Evolutionary conservation across 2,329 filamentous ascomycete species (phyloP), one percentile per base, ranked within the genome.

Genomic region (Blumeria hordei): DNA sequence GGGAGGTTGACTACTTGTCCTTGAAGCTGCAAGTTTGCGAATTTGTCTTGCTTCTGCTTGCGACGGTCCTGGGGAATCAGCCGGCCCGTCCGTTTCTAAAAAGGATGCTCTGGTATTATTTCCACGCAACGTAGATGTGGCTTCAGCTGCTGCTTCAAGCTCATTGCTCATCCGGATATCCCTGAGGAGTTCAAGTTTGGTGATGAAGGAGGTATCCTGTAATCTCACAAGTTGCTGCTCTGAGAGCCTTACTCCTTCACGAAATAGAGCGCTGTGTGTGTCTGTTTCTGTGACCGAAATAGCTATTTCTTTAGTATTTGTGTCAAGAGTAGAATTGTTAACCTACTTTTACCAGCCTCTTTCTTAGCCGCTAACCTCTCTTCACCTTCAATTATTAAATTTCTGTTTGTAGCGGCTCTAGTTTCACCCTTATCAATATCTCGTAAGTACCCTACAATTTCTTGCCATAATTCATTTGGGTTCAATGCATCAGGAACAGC

Each of bases 1-100:
- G 1, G 64, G 64, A 2, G 65, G 64, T 44, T 62, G 59, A 54
- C 64, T 65, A 34, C 61, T 62, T 6, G 60, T 61, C 53, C 63
- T 59, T 1, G 60, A 58, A 4, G 51, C 56, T 12, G 60, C 61
- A 44, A 63, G 53, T 47, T 64, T 65, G 5, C 62, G 56, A 18
- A 60, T 55, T 28, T 61, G 60, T 43, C 62, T 62, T 39, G 63
- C 60, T 12, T 64, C 62, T 6, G 62, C 62, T 28, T 64, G 59
- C 9, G 63, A 64, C 16, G 64, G 64, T 0, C 59, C 59, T 7
- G 63, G 64, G 7, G 64, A 65, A 43, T 66, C 65, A 3, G 58
- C 58, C 11, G 62, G 57, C 32, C 62, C 63, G 56, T 66, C 65
- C 35, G 62, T 60, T 28, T 66, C 64, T 34, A 64, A 58, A 2